Percentiles rank a stretch among this genome's conserved stretches.
Evolutionary conservation across 192 early-diverging fungal genomes (phyloP).

Genomic region (Martensiomyces pterosporus): DNA sequence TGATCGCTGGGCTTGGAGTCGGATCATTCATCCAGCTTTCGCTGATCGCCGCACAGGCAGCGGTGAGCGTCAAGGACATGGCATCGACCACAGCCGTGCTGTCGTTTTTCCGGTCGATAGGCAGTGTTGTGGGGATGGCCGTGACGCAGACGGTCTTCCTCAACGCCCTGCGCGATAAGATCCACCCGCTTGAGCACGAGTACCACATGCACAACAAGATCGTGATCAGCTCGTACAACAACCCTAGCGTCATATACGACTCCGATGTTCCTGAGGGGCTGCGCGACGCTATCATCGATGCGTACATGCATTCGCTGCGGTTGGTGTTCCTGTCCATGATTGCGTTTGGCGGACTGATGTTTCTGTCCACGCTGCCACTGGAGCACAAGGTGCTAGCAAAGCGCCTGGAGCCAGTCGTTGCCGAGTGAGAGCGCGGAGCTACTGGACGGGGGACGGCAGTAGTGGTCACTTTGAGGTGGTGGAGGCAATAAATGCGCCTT

Average conservation of each 20-base stretch:
- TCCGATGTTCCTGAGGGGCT: constrained; percentile 32
- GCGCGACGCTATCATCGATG: constrained; percentile 47
- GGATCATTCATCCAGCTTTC: constrained; percentile 74
- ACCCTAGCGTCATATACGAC: constrained; percentile 36
- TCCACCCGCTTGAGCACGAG: constrained; percentile 3
- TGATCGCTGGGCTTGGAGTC: constrained; percentile 71
- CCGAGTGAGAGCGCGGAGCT: too few relatives aligned
- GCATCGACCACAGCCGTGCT: constrained; percentile 64
- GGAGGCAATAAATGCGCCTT: too few relatives aligned
- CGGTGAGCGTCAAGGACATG: constrained; percentile 57
- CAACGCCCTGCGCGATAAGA: constrained; percentile 15
- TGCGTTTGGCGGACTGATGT: constrained; percentile 52
- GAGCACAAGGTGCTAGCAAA: constrained; percentile 43
- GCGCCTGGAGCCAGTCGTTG: constrained; percentile 22
- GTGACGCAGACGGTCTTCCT: constrained; percentile 58
- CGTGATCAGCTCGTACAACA: constrained; percentile 43
- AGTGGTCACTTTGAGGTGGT: too few relatives aligned
- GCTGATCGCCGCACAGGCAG: constrained; percentile 66
- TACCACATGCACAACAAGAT: constrained; percentile 37
- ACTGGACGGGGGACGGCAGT: too few relatives aligned
- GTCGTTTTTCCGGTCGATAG: constrained; percentile 65
- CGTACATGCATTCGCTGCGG: constrained; percentile 57
- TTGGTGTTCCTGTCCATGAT: constrained; percentile 53
- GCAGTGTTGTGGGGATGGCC: constrained; percentile 61
- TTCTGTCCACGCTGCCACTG: constrained; percentile 52